Conservation (phyloP, 352 stramenopile species). For the Ophiocytium majus region DNA sequence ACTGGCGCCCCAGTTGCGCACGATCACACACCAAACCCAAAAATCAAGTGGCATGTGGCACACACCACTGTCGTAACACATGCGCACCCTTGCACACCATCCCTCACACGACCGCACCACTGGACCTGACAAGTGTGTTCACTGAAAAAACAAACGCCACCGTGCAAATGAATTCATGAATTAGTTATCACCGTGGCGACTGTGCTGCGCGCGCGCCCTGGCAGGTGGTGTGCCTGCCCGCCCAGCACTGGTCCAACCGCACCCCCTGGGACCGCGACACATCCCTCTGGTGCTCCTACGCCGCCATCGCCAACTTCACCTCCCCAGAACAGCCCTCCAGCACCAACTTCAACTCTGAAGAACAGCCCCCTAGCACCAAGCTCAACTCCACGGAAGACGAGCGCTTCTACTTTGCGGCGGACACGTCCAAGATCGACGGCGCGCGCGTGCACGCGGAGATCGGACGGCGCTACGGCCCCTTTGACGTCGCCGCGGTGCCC, state of each 20-base stretch:
- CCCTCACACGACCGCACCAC: too few species aligned
- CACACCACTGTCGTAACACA: too few species aligned
- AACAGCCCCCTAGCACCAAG: not conserved
- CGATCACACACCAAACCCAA: too few species aligned
- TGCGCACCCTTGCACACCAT: too few species aligned
- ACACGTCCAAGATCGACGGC: conserved; percentile 57
- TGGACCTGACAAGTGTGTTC: too few species aligned
- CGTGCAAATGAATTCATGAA: too few species aligned
- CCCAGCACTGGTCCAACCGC: conserved; percentile 60
- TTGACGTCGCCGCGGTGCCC: conserved; percentile 59
- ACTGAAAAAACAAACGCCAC: too few species aligned
- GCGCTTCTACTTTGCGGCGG: conserved; percentile 60
- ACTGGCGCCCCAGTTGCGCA: too few species aligned
- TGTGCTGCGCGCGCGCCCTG: too few species aligned
- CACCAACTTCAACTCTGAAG: not conserved
- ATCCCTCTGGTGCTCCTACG: conserved; percentile 37
- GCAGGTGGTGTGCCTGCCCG: conserved; percentile 50
- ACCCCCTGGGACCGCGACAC: conserved; percentile 30
- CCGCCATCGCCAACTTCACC: not conserved
- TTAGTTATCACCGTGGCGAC: too few species aligned
- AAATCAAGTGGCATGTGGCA: too few species aligned
- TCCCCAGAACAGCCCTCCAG: too few species aligned
- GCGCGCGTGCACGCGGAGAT: conserved; percentile 57
- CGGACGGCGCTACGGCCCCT: conserved; percentile 58
- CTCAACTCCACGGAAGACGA: not conserved